phyloP scores from a whole-genome alignment of 495 filamentous ascomycete genomes.

The Mytilinidion resinicola region DNA sequence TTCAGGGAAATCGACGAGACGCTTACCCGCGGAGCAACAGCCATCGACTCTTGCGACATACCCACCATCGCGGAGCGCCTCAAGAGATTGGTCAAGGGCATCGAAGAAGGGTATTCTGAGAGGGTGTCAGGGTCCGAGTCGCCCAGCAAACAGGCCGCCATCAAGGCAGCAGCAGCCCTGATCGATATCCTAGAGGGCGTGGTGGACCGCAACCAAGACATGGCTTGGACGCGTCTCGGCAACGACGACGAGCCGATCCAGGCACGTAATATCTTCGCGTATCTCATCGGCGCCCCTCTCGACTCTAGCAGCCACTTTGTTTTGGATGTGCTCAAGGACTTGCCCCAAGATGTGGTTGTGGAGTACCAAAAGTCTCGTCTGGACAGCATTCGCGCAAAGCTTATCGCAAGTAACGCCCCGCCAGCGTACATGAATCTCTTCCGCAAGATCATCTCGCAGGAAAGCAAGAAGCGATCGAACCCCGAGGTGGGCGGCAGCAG shows the following conservation, averaged over 20 bases:
- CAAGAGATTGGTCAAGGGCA: conserved; percentile 3
- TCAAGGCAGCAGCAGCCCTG: conserved; percentile 16
- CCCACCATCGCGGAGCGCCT: conserved; percentile 16
- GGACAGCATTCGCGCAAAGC: conserved; percentile 3
- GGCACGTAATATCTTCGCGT: conserved; percentile 20
- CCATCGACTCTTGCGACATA: conserved; percentile 12
- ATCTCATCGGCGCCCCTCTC: conserved; percentile 12
- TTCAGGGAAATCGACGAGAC: conserved; percentile 25
- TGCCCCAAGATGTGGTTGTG: conserved; percentile 19
- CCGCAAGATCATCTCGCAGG: conserved; percentile 5
- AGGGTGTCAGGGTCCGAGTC: conserved; percentile 1
- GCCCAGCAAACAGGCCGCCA: conserved; percentile 6
- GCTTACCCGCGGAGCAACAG: conserved; percentile 12
- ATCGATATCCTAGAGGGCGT: conserved; percentile 26
- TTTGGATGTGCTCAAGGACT: conserved; percentile 12
- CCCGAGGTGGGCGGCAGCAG: conserved; percentile 12
- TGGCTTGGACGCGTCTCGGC: conserved; percentile 9
- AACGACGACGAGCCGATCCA: conserved; percentile 4
- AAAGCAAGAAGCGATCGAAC: conserved; percentile 19
- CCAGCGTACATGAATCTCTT: conserved; percentile 10
- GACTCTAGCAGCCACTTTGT: conserved; percentile 8
- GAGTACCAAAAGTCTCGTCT: conserved; percentile 19
- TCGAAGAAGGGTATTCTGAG: conserved; percentile 13
- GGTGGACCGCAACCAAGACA: conserved; percentile 12
- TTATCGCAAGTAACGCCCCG: conserved; percentile 7